Percentiles rank a stretch among this genome's conserved stretches.
Evolutionary conservation across 148 eudicot species (phyloP).

Genomic region (Beta vulgaris): DNA sequence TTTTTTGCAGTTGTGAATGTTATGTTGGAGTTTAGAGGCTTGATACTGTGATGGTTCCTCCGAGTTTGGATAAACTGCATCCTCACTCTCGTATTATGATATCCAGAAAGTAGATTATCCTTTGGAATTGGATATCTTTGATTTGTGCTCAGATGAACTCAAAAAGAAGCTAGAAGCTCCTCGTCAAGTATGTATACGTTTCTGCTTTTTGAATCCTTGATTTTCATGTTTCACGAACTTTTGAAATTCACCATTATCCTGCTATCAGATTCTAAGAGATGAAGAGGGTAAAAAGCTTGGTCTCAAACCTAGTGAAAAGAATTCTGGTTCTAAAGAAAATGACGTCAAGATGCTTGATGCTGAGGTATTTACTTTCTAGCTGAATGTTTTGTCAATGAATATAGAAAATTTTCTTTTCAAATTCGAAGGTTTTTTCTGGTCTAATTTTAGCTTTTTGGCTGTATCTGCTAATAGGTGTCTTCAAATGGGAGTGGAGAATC

Average conservation of each 20-base stretch:
- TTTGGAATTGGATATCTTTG: conserved; percentile 81
- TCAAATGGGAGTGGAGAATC: conserved; percentile 60
- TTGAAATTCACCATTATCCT: background rate
- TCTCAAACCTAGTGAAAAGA: conserved; percentile 60
- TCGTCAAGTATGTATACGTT: conserved; percentile 54
- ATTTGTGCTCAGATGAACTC: conserved; percentile 91
- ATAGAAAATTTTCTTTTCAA: background rate
- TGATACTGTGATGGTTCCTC: background rate
- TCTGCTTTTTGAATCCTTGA: background rate
- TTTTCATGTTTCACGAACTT: background rate
- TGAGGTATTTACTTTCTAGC: conserved; percentile 47
- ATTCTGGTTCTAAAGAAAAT: conserved; percentile 50
- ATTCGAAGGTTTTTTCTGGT: background rate
- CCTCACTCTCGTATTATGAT: background rate
- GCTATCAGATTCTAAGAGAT: conserved; percentile 65
- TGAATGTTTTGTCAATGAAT: background rate
- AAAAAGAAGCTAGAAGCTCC: conserved; percentile 75
- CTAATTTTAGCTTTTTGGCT: background rate
- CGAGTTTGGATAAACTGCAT: background rate
- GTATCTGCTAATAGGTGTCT: conserved; percentile 48
- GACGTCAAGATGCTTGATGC: conserved; percentile 85
- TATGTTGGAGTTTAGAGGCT: background rate
- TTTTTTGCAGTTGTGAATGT: background rate
- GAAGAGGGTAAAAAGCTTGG: conserved; percentile 90
- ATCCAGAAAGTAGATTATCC: conserved; percentile 98